Percentiles rank a stretch among this genome's conserved stretches.
Evolutionary conservation across 1,139 yeast genomes (phyloP).

Genomic region (Scheffersomyces titani): DNA sequence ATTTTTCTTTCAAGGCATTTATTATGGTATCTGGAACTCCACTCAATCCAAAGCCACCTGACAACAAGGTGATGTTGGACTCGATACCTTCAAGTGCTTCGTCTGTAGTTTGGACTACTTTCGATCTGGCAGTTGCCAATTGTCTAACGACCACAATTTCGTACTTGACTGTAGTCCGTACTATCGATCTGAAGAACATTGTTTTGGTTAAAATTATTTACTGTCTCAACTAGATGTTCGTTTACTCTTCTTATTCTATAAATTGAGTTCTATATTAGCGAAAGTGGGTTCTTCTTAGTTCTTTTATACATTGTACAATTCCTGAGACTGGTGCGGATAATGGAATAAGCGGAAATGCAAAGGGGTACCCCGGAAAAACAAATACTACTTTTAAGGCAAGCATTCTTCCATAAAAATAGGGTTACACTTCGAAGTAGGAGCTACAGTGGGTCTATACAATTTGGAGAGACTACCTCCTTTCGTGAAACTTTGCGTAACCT

Average conservation of each 20-base stretch:
- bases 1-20: slow-evolving; percentile 32
- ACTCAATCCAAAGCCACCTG: slow-evolving; percentile 53
- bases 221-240: neutral
- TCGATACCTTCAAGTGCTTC: slow-evolving; percentile 32
- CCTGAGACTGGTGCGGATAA: neutral
- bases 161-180: neutral
- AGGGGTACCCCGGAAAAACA: neutral
- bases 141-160: neutral
- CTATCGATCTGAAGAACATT: neutral
- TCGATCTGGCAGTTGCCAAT: slow-evolving; percentile 8
- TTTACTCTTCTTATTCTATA: neutral
- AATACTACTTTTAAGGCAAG: neutral
- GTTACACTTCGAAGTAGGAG: neutral
- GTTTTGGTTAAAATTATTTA: too few species aligned
- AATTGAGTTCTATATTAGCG: neutral
- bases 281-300: neutral
- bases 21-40: slow-evolving; percentile 51
- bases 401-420: neutral
- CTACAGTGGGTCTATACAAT: neutral
- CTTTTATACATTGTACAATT: neutral
- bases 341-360: neutral
- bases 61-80: slow-evolving; percentile 34
- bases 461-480: neutral
- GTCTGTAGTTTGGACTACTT: slow-evolving; percentile 22
- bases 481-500: neutral